These are phyloP conservation scores for Malassezia globosa DNA, from an alignment of 1,284 basidiomycete species.

Conservation along the genomic window DNA sequence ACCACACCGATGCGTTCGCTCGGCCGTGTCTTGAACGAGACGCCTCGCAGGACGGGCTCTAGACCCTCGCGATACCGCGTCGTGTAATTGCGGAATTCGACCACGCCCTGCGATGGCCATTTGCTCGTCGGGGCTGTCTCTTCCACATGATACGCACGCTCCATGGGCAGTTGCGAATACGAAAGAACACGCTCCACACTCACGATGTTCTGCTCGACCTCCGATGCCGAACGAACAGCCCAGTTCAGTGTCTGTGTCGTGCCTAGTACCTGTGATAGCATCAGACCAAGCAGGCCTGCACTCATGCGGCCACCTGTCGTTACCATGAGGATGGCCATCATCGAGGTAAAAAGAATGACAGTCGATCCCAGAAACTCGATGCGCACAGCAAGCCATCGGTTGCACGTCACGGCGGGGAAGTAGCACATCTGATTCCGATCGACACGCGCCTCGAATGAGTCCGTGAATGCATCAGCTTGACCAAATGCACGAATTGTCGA, in stretches of 20 bases:
- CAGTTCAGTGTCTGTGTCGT: constrained; percentile 53
- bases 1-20: constrained; percentile 59
- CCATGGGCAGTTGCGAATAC: constrained; percentile 62
- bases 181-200: constrained; percentile 55
- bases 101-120: constrained; percentile 68
- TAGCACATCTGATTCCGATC: constrained; percentile 68
- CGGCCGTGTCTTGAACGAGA: constrained; percentile 58
- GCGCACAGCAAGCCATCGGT: constrained; percentile 64
- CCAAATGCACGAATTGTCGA: constrained; percentile 64
- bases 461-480: constrained; percentile 56
- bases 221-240: constrained; percentile 77
- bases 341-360: constrained; percentile 66
- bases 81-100: constrained; percentile 70
- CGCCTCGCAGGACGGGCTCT: constrained; percentile 63
- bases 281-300: constrained; percentile 79
- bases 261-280: constrained; percentile 62
- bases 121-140: constrained; percentile 39
- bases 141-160: constrained; percentile 56
- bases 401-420: constrained; percentile 60
- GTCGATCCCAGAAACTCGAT: constrained; percentile 61
- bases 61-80: constrained; percentile 72
- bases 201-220: constrained; percentile 87
- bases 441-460: constrained; percentile 65
- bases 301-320: constrained; percentile 55
- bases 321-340: constrained; percentile 58